These are phyloP conservation scores for Aspergillus avenaceus DNA, from an alignment of 495 filamentous ascomycete genomes.

Conservation along the genomic window DNA sequence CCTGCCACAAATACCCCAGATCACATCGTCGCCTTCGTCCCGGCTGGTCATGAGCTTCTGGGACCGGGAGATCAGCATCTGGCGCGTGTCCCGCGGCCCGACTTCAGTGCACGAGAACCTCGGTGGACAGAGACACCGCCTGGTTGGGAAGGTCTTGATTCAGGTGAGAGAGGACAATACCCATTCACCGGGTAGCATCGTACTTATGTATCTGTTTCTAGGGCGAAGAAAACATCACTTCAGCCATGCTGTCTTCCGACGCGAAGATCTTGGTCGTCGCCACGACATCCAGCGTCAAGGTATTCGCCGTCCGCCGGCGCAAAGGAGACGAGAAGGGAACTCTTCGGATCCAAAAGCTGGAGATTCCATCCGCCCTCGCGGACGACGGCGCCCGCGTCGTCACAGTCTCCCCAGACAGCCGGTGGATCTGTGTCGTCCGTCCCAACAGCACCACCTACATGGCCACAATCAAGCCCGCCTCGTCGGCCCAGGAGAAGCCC, in stretches of 20 bases:
- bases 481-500: constrained; percentile 30
- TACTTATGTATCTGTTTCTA: constrained; percentile 19
- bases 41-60: constrained; percentile 88
- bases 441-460: constrained; percentile 46
- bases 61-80: constrained; percentile 83
- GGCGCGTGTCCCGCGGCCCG: constrained; percentile 54
- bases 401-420: constrained; percentile 46
- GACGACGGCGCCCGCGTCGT: constrained; percentile 62
- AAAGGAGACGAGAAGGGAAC: constrained; percentile 46
- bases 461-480: constrained; percentile 37
- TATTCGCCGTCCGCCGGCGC: constrained; percentile 56
- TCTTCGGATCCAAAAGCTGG: constrained; percentile 67
- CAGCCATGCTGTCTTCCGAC: constrained; percentile 66
- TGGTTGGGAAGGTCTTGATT: constrained; percentile 69
- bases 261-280: constrained; percentile 74
- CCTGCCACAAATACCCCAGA: constrained; percentile 69
- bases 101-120: constrained; percentile 38
- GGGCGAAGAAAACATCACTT: constrained; percentile 84
- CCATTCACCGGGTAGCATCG: no score
- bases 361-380: constrained; percentile 44
- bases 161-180: constrained; percentile 29
- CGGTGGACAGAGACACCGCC: constrained; percentile 46
- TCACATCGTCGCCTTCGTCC: constrained; percentile 64
- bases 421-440: constrained; percentile 54
- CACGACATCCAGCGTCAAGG: constrained; percentile 70